These are phyloP conservation scores for Hypoxylon lienhwacheense DNA, from an alignment of 495 filamentous ascomycete genomes.

Conservation along the genomic window DNA sequence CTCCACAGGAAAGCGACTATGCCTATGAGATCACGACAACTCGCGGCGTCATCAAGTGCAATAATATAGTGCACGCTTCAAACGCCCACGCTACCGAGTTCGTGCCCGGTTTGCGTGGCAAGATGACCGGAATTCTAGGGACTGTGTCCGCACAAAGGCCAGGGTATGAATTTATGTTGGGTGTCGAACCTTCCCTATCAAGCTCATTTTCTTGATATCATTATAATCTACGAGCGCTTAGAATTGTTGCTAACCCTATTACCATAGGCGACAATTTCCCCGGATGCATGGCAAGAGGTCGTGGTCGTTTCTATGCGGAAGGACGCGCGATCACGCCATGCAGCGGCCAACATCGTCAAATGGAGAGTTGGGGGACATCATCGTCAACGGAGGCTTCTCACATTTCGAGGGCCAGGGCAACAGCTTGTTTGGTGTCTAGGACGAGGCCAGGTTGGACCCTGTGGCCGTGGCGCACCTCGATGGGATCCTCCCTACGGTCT, in stretches of 20 bases:
- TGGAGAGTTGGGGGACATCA: constrained; percentile 28
- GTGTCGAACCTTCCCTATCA: too few species aligned
- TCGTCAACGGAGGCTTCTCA: constrained; percentile 45
- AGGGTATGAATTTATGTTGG: not conserved
- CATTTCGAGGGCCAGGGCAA: constrained; percentile 34
- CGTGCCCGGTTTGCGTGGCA: constrained; percentile 48
- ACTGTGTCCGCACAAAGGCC: constrained; percentile 52
- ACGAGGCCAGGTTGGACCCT: constrained; percentile 39
- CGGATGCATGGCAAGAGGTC: constrained; percentile 13
- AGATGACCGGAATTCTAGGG: constrained; percentile 49
- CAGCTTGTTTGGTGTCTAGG: constrained; percentile 39
- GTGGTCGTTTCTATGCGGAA: constrained; percentile 41
- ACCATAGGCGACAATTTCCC: constrained; percentile 4
- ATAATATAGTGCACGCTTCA: constrained; percentile 52
- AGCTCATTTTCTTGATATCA: not conserved
- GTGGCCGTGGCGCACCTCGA: constrained; percentile 31
- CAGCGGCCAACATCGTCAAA: constrained; percentile 28
- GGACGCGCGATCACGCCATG: constrained; percentile 44
- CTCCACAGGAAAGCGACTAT: not conserved
- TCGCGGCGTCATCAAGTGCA: constrained; percentile 42
- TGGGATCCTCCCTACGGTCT: constrained; percentile 31
- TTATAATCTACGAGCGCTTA: too few species aligned
- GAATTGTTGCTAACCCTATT: not conserved
- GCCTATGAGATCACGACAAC: constrained; percentile 42
- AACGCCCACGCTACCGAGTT: constrained; percentile 52